Base-by-base conservation (phyloP, 371 early-diverging fungal species). In the Mycotypha africana region DNA sequence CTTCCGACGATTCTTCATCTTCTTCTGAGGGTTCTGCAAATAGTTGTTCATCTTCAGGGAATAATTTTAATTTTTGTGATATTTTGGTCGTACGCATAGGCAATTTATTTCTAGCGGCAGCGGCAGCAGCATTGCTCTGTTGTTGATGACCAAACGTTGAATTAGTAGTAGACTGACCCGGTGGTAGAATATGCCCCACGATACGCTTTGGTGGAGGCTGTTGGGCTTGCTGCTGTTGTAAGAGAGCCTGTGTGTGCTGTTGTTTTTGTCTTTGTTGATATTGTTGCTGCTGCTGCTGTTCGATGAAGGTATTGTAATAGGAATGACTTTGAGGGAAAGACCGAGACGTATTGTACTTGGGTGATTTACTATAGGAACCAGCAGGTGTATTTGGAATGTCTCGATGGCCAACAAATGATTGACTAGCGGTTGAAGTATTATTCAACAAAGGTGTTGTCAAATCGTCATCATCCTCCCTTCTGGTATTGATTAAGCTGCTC, bases 61-160 rank as follows among this genome's bases (percentile, higher is more conserved):
- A 86, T 15, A 97, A 64, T 24, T 88, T 85, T 10, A 95, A 70
- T 67, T 97, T 97, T 61, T 93, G 93, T n/a, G 88, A 85, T 25
- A 83, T 87, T 56, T 93, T 93, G 15, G 93, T 92, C 3, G 95
- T 93, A 48, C 95, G 84, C 47, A 80, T 83, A 14, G 85, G 86
- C 17, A 66, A 64, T 33, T 70, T 74, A 17, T 67, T 60, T 42
- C 66, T 68, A 17, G 17, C 42, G 6, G 49, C 20, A 25, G 43
- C 39, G 25, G 32, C 34, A 38, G 33, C 25, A 14, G 7, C 20
- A 10, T 38, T 39, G 14, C 38, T 37, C 14, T 46, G 47, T 12
- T 42, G 36, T 36, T 43, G 37, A 17, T 45, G 28, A 28, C 6
- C 12, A 28, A 28, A 28, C 6, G 30, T 28, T n/a, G n/a, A n/a